Conservation (phyloP, 2,329 filamentous ascomycete genomes). For the Xylaria multiplex region DNA sequence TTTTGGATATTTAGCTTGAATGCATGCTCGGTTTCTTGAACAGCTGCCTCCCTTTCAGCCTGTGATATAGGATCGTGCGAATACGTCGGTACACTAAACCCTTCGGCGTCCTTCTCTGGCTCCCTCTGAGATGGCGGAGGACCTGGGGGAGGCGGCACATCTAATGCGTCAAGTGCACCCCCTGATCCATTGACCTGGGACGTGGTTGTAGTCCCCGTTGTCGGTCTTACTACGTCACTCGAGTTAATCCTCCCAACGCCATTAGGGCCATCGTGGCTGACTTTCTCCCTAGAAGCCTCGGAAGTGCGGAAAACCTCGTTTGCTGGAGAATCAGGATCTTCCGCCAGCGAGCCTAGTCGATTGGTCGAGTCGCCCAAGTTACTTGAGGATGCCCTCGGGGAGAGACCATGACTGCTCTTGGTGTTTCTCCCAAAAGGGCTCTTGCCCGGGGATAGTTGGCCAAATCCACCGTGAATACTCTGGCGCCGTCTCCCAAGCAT, state of each 20-base stretch:
- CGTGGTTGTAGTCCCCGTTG: slow-evolving; percentile 47
- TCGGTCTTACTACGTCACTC: slow-evolving; percentile 44
- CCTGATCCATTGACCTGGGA: slow-evolving; percentile 60
- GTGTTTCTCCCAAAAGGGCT: slow-evolving; percentile 69
- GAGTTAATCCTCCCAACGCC: slow-evolving; percentile 54
- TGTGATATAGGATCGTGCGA: slow-evolving; percentile 74
- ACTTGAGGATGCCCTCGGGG: slow-evolving; percentile 67
- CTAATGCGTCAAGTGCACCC: slow-evolving; percentile 57
- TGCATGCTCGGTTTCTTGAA: slow-evolving; percentile 69
- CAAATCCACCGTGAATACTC: slow-evolving; percentile 72
- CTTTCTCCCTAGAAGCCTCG: slow-evolving; percentile 47
- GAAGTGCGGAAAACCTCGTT: slow-evolving; percentile 45
- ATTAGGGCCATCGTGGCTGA: slow-evolving; percentile 58
- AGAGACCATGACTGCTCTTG: slow-evolving; percentile 72
- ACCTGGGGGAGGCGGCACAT: slow-evolving; percentile 62
- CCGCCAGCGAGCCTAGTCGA: slow-evolving; percentile 66
- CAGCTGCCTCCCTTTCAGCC: slow-evolving; percentile 73
- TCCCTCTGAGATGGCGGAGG: slow-evolving; percentile 60
- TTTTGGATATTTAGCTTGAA: slow-evolving; percentile 86
- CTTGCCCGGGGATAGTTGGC: slow-evolving; percentile 65
- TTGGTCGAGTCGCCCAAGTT: slow-evolving; percentile 66
- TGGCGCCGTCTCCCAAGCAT: slow-evolving; percentile 74
- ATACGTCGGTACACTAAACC: slow-evolving; percentile 76
- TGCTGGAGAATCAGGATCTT: slow-evolving; percentile 59
- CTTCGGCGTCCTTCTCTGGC: slow-evolving; percentile 74